These are phyloP conservation scores for Kuraishia borneana DNA, from an alignment of 805 yeast species.

Conservation along the genomic window DNA sequence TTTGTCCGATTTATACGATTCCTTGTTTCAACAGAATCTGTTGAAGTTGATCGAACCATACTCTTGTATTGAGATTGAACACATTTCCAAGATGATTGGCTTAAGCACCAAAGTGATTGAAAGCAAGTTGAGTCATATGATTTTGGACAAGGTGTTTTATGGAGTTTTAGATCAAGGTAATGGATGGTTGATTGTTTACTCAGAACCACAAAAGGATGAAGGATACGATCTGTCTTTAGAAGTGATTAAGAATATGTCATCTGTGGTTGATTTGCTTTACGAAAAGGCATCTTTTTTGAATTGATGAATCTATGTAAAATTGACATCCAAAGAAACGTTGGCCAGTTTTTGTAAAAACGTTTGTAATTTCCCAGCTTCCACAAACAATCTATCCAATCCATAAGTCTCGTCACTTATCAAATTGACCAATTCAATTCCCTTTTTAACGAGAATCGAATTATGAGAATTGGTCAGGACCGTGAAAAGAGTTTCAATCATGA, in stretches of 20 bases:
- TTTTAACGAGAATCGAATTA: constrained; percentile 33
- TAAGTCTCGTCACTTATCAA: constrained; percentile 58
- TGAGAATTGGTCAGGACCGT: constrained; percentile 30
- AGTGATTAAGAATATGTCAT: constrained; percentile 76
- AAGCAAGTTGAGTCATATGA: constrained; percentile 93
- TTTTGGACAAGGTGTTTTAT: constrained; percentile 85
- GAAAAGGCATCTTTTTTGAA: constrained; percentile 87
- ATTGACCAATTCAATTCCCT: constrained; percentile 49
- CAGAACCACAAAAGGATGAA: constrained; percentile 79
- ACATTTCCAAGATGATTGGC: constrained; percentile 80
- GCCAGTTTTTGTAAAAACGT: constrained; percentile 45
- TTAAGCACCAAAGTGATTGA: constrained; percentile 82
- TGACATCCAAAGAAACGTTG: constrained; percentile 22
- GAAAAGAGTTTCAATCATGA: constrained; percentile 55
- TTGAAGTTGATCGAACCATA: constrained; percentile 94
- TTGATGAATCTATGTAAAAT: constrained; percentile 17
- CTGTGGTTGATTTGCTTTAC: constrained; percentile 80
- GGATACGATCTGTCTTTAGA: constrained; percentile 83
- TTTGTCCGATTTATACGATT: constrained; percentile 86
- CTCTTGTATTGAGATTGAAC: constrained; percentile 88
- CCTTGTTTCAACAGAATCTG: constrained; percentile 83
- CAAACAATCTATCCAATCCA: constrained; percentile 52
- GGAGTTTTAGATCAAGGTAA: constrained; percentile 98
- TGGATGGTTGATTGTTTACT: constrained; percentile 91
- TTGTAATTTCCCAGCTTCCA: constrained; percentile 39